phyloP scores from a whole-genome alignment of 306 rosid genomes.

The Vigna mungo region DNA sequence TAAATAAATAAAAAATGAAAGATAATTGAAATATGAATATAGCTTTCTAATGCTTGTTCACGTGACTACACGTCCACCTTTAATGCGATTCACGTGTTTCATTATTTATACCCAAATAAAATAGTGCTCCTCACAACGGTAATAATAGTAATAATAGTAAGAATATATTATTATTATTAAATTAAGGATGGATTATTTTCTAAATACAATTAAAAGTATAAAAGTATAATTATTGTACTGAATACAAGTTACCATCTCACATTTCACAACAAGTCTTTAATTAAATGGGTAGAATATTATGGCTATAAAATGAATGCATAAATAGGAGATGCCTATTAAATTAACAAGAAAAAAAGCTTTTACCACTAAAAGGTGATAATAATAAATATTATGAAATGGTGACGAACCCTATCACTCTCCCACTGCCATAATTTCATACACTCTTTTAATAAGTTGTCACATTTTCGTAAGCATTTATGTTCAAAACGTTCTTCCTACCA shows the following conservation, averaged over 20 bases:
- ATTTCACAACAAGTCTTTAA: too few relatives aligned
- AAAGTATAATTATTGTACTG: too few relatives aligned
- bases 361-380: not conserved
- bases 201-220: too few relatives aligned
- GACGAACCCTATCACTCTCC: slow-evolving; percentile 2
- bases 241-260: too few relatives aligned
- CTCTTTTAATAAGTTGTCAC: not conserved
- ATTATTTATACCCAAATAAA: not conserved
- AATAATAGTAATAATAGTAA: too few relatives aligned
- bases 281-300: too few relatives aligned
- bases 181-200: too few relatives aligned
- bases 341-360: not conserved
- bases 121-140: too few relatives aligned
- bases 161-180: too few relatives aligned
- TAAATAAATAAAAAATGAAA: not conserved
- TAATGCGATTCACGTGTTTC: slow-evolving; percentile 48
- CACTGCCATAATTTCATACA: not conserved
- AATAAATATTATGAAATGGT: not conserved
- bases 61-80: slow-evolving; percentile 35
- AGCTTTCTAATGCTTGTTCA: slow-evolving; percentile 38
- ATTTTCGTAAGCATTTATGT: not conserved
- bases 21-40: slow-evolving; percentile 12
- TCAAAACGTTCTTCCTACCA: not conserved
- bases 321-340: not conserved
- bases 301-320: not conserved